Evolutionary conservation across 768 basidiomycete genomes (phyloP).

Genomic region (Phaffia tasmanica): DNA sequence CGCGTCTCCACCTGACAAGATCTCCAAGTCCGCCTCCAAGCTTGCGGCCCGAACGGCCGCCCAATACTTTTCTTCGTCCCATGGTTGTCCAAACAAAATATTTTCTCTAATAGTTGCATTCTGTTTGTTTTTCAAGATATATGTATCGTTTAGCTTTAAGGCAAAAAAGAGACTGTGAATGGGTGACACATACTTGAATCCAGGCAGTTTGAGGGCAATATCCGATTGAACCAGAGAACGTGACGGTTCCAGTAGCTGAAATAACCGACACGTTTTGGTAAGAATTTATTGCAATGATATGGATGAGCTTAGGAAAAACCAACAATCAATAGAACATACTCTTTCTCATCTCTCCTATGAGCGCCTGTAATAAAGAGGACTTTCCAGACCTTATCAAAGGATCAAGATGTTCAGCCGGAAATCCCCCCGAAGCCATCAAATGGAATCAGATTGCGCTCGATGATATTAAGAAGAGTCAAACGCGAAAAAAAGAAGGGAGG

Average conservation of each 20-base stretch:
- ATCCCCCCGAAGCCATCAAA: no score
- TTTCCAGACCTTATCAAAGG: conserved; percentile 42
- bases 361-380: conserved; percentile 46
- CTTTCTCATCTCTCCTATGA: conserved; percentile 72
- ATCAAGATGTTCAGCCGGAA: no score
- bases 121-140: neutral
- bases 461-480: neutral
- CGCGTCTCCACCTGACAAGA: conserved; percentile 59
- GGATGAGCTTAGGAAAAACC: neutral
- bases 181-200: conserved; percentile 81
- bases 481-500: neutral
- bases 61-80: conserved; percentile 73
- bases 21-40: conserved; percentile 64
- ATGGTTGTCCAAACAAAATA: conserved; percentile 71
- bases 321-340: conserved; percentile 48
- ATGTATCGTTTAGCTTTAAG: neutral
- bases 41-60: conserved; percentile 64
- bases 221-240: conserved; percentile 37
- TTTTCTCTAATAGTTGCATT: conserved; percentile 9
- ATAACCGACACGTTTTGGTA: neutral
- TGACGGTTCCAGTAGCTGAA: conserved; percentile 3
- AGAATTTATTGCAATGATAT: neutral
- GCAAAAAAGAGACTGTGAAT: neutral
- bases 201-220: conserved; percentile 83
- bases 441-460: no score